Evolutionary conservation across 306 rosid genomes (phyloP).

Genomic region (Senna siamea): DNA sequence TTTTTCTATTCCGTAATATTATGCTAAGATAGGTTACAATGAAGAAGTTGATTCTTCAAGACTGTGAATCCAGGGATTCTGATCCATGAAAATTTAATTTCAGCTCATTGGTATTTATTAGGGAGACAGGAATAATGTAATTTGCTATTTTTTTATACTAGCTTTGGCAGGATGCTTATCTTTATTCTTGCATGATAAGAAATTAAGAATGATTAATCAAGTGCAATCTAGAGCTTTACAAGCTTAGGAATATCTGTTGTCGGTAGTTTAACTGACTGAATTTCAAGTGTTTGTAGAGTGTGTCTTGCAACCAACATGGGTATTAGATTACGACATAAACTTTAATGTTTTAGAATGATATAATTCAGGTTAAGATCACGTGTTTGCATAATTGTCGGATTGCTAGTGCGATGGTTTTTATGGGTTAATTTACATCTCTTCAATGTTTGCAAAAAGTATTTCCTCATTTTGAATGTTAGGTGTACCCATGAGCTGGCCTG

Average conservation of each 20-base stretch:
- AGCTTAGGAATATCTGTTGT: background rate
- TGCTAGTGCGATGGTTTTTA: background rate
- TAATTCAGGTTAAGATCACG: too few relatives aligned
- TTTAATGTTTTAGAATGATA: too few relatives aligned
- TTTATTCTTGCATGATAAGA: constrained; percentile 3
- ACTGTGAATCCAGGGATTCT: background rate
- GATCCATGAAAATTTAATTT: constrained; percentile 4
- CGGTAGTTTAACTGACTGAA: background rate
- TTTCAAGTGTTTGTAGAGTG: background rate
- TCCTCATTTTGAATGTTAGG: background rate
- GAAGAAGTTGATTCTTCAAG: background rate
- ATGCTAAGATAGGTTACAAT: constrained; percentile 8
- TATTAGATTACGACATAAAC: too few relatives aligned
- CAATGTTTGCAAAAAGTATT: background rate
- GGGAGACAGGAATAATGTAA: background rate
- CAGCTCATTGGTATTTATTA: background rate
- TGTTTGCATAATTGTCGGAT: background rate
- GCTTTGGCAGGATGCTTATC: constrained; percentile 2
- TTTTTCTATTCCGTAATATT: background rate
- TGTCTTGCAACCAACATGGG: too few relatives aligned
- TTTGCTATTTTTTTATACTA: too few relatives aligned
- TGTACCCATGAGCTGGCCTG: constrained; percentile 5
- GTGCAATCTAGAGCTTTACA: constrained; percentile 16
- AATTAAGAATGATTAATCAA: background rate
- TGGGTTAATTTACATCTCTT: background rate